phyloP scores from a whole-genome alignment of 305 asterid genomes.

The Solanum hybrid region DNA sequence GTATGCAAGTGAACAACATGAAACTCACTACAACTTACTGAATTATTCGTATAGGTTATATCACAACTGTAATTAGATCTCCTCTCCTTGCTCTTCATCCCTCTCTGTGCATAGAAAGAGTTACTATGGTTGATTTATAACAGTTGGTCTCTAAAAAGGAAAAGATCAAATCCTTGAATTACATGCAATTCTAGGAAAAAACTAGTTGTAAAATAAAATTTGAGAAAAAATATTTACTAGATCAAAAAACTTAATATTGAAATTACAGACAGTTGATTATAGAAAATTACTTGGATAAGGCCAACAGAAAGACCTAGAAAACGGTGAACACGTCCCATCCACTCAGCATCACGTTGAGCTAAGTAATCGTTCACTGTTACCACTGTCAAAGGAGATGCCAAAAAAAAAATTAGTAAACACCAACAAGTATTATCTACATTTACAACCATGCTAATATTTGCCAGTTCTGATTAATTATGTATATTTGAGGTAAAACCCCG shows the following conservation, averaged over 20 bases:
- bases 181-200: conserved; percentile 6
- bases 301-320: conserved; percentile 97
- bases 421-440: conserved; percentile 2
- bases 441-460: conserved; percentile 5
- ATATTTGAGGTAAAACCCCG: neutral
- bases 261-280: neutral
- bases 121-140: conserved; percentile 5
- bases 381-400: conserved; percentile 40
- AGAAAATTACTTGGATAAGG: conserved; percentile 77
- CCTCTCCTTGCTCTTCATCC: conserved; percentile 64
- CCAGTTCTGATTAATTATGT: neutral
- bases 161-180: neutral
- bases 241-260: neutral
- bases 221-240: neutral
- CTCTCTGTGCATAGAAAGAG: conserved; percentile 44
- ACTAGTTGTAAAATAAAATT: neutral
- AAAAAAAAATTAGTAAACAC: conserved; percentile 7
- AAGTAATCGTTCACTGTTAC: conserved; percentile 96
- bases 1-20: neutral
- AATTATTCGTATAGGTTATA: conserved; percentile 92
- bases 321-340: conserved; percentile 99
- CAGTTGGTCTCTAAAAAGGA: neutral
- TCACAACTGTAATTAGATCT: conserved; percentile 78
- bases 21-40: conserved; percentile 36
- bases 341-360: conserved; percentile 99